A percentile compares a stretch with the other conserved stretches of the same genome.
phyloP scores from a whole-genome alignment of 495 filamentous ascomycete genomes.

The Astrothelium macrocarpum region DNA sequence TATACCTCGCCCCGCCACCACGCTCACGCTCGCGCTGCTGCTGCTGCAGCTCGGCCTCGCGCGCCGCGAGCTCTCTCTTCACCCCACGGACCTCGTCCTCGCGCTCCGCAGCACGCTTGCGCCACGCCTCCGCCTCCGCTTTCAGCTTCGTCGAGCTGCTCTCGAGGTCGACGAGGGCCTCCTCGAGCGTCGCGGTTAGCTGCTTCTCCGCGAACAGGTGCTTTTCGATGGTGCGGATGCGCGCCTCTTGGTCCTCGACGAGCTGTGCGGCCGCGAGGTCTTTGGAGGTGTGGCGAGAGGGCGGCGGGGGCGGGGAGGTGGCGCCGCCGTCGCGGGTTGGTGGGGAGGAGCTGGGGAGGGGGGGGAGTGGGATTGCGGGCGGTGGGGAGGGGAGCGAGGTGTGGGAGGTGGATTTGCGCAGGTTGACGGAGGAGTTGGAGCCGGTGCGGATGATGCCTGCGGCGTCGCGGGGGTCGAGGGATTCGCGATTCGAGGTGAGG shows the following conservation, averaged over 20 bases:
- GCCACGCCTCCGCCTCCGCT: constrained; percentile 78
- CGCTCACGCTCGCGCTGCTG: background rate
- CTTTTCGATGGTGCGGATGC: constrained; percentile 93
- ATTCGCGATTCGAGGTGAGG: constrained; percentile 27
- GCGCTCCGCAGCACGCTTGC: constrained; percentile 64
- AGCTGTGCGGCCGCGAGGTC: constrained; percentile 65
- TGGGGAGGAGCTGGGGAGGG: constrained; percentile 49
- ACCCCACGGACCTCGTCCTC: constrained; percentile 85
- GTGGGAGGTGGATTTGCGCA: constrained; percentile 78
- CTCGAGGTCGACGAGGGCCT: constrained; percentile 90
- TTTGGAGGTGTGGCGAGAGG: constrained; percentile 64
- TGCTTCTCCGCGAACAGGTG: constrained; percentile 94
- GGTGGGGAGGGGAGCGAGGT: constrained; percentile 82
- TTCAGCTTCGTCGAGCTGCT: constrained; percentile 76
- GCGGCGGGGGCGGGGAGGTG: constrained; percentile 38
- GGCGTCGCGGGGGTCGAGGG: constrained; percentile 32
- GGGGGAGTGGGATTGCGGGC: constrained; percentile 85
- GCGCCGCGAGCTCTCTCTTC: too few relatives aligned
- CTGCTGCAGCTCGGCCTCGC: too few relatives aligned
- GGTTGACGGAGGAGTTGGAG: constrained; percentile 57
- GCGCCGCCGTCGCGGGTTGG: constrained; percentile 31
- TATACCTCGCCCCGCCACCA: constrained; percentile 43
- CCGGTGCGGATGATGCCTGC: constrained; percentile 58
- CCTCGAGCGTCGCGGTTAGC: constrained; percentile 85
- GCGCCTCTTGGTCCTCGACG: constrained; percentile 87